Evolutionary conservation across 495 filamentous ascomycete species (phyloP).

Genomic region (Neurospora intermedia): DNA sequence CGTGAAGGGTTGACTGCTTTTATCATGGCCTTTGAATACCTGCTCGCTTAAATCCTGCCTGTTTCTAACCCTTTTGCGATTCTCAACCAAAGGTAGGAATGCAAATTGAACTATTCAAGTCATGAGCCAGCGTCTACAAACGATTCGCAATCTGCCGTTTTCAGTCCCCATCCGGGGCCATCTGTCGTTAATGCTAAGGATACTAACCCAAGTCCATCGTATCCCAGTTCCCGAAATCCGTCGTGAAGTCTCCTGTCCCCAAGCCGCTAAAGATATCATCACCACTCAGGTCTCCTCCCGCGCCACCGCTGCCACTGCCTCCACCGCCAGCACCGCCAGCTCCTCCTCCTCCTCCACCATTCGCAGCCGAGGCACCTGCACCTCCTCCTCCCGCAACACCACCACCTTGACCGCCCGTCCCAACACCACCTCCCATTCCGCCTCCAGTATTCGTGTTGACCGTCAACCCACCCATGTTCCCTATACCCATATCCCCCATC

Average conservation of each 20-base stretch:
- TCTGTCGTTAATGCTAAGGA: background rate
- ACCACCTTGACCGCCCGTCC: background rate
- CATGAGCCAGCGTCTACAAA: background rate
- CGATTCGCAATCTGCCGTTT: background rate
- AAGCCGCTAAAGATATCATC: slow-evolving; percentile 30
- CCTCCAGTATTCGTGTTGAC: background rate
- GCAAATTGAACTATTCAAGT: background rate
- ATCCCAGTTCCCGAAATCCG: slow-evolving; percentile 17
- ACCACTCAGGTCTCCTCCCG: slow-evolving; percentile 22
- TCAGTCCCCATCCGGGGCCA: background rate
- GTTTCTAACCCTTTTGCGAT: background rate
- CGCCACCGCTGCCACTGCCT: background rate
- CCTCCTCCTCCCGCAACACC: background rate
- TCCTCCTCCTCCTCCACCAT: background rate
- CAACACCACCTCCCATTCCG: background rate
- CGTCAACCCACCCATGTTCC: slow-evolving; percentile 3
- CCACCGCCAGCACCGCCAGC: slow-evolving; percentile 19
- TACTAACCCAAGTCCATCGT: slow-evolving; percentile 11
- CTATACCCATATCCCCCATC: background rate
- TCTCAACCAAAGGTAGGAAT: background rate
- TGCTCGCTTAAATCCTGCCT: background rate
- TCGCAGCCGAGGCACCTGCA: slow-evolving; percentile 1
- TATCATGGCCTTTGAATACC: background rate
- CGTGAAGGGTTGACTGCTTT: background rate
- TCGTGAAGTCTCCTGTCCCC: slow-evolving; percentile 11